Conservation (phyloP, 2,329 filamentous ascomycete genomes). For the Hirsutella rhossiliensis region DNA sequence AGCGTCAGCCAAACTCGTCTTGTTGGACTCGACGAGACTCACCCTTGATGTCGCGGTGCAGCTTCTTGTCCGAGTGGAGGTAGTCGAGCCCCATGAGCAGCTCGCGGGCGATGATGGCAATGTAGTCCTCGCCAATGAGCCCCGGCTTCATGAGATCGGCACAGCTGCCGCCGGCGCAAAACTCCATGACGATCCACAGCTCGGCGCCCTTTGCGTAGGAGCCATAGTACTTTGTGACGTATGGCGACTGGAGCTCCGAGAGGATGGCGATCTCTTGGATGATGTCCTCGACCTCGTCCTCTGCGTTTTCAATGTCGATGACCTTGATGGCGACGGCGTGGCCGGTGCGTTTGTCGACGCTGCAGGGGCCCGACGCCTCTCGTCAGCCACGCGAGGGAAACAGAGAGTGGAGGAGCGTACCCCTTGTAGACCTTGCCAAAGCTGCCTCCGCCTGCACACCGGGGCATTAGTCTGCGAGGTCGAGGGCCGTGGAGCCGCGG, state of each 20-base stretch:
- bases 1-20: neutral
- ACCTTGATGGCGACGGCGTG: conserved; percentile 96
- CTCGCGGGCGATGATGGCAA: conserved; percentile 88
- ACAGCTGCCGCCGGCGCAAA: conserved; percentile 92
- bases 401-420: conserved; percentile 25
- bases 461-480: neutral
- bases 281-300: conserved; percentile 98
- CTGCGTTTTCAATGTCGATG: conserved; percentile 97
- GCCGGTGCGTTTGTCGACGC: conserved; percentile 84
- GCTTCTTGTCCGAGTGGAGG: conserved; percentile 86
- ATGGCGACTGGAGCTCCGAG: conserved; percentile 88
- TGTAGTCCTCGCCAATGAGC: conserved; percentile 84
- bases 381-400: neutral
- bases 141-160: conserved; percentile 94
- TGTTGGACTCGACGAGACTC: conserved; percentile 10
- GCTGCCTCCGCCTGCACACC: conserved; percentile 67
- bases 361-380: conserved; percentile 19
- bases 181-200: conserved; percentile 99
- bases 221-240: conserved; percentile 95
- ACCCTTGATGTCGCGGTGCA: conserved; percentile 96
- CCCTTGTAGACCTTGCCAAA: conserved; percentile 99
- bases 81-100: conserved; percentile 85
- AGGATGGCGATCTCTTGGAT: conserved; percentile 98
- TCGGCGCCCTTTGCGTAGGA: conserved; percentile 93
- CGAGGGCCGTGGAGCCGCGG: neutral